phyloP scores from a whole-genome alignment of 768 basidiomycete genomes.

The Naganishia antarctica region DNA sequence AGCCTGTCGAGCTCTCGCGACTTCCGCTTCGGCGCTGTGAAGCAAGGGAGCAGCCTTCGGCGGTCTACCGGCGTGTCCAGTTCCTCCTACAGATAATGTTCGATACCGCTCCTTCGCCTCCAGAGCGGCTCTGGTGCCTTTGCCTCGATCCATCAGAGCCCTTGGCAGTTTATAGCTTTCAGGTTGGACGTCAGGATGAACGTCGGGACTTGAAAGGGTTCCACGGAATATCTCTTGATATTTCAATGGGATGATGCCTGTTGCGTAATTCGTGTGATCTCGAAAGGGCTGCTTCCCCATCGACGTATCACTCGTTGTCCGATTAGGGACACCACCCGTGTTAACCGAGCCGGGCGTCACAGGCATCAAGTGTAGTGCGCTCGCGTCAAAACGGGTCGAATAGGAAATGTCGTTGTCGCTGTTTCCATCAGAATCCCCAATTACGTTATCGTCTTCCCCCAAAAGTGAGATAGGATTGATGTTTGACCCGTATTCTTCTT shows the following conservation, averaged over 20 bases:
- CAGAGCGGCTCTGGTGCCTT: conserved; percentile 4
- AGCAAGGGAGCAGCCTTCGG: neutral
- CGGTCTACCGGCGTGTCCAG: neutral
- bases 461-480: conserved; percentile 8
- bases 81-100: neutral
- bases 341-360: conserved; percentile 22
- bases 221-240: conserved; percentile 13
- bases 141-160: conserved; percentile 6
- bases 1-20: conserved; percentile 12
- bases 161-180: conserved; percentile 15
- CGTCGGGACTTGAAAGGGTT: conserved; percentile 20
- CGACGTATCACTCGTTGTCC: conserved; percentile 4
- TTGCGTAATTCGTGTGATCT: neutral
- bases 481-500: conserved; percentile 14
- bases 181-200: conserved; percentile 13
- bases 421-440: neutral
- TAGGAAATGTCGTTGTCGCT: conserved; percentile 15
- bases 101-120: conserved; percentile 3
- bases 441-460: conserved; percentile 8
- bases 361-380: conserved; percentile 24
- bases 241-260: conserved; percentile 21
- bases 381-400: conserved; percentile 18
- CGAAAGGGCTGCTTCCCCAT: neutral
- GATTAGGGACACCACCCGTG: conserved; percentile 6
- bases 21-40: conserved; percentile 9